Conservation (phyloP, 2,329 filamentous ascomycete species). For the Penicillium digitatum region DNA sequence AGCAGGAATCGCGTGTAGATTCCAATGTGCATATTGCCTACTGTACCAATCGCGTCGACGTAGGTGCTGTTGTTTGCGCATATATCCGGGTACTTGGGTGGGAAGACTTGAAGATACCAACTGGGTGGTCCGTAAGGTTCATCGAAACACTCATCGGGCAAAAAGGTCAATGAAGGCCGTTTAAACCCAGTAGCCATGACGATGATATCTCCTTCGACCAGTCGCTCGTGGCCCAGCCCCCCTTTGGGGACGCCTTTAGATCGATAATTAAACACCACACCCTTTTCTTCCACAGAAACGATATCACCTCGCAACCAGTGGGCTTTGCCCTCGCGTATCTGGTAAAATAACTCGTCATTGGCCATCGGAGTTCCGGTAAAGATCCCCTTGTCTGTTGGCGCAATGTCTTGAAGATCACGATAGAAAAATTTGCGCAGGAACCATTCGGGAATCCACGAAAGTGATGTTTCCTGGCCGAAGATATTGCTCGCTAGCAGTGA, state of each 20-base stretch:
- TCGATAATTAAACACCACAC: slow-evolving; percentile 68
- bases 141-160: slow-evolving; percentile 68
- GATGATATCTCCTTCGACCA: slow-evolving; percentile 69
- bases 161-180: slow-evolving; percentile 67
- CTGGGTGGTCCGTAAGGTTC: slow-evolving; percentile 74
- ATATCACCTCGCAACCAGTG: slow-evolving; percentile 82
- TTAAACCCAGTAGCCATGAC: slow-evolving; percentile 82
- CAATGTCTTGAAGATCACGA: slow-evolving; percentile 69
- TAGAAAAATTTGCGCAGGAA: slow-evolving; percentile 77
- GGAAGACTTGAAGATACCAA: slow-evolving; percentile 87
- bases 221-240: slow-evolving; percentile 65
- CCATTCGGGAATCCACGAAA: slow-evolving; percentile 74
- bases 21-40: slow-evolving; percentile 84
- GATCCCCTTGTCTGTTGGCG: slow-evolving; percentile 63
- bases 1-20: slow-evolving; percentile 82
- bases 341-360: slow-evolving; percentile 73
- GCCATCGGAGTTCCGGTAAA: slow-evolving; percentile 86
- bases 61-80: slow-evolving; percentile 84
- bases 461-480: slow-evolving; percentile 68
- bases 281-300: slow-evolving; percentile 58
- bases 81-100: slow-evolving; percentile 66
- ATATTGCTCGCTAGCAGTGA: slow-evolving; percentile 71
- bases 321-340: slow-evolving; percentile 66
- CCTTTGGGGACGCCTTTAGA: slow-evolving; percentile 68
- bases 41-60: slow-evolving; percentile 72